These are phyloP conservation scores for Didymella pomorum DNA, from an alignment of 2,329 filamentous ascomycete genomes.

Conservation along the genomic window DNA sequence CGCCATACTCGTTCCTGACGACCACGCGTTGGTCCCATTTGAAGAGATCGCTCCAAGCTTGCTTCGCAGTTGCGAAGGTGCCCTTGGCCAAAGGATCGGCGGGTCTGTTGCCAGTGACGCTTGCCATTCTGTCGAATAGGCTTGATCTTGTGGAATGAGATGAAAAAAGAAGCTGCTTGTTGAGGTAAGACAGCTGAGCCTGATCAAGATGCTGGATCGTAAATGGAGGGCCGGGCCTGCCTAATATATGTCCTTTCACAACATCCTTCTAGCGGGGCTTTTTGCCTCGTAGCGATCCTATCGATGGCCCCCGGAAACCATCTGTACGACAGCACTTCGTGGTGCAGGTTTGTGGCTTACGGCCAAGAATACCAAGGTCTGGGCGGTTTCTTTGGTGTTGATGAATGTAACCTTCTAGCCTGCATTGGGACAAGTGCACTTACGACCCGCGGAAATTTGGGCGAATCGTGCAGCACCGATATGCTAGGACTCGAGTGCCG, in stretches of 20 bases:
- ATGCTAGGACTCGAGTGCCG: conserved; percentile 20
- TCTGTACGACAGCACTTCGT: conserved; percentile 31
- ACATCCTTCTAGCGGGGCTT: conserved; percentile 18
- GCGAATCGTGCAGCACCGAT: conserved; percentile 25
- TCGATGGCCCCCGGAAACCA: conserved; percentile 28
- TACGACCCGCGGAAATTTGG: conserved; percentile 34
- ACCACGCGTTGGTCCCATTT: conserved; percentile 77
- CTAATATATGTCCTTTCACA: conserved; percentile 32
- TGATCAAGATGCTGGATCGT: conserved; percentile 25
- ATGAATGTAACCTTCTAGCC: conserved; percentile 35
- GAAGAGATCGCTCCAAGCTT: conserved; percentile 71
- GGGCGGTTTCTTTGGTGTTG: conserved; percentile 33
- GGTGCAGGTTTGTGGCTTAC: conserved; percentile 28
- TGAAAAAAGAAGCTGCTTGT: conserved; percentile 15
- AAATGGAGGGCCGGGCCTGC: conserved; percentile 17
- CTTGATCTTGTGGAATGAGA: conserved; percentile 15
- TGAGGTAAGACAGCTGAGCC: conserved; percentile 26
- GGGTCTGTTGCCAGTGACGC: conserved; percentile 53
- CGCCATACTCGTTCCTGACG: conserved; percentile 69
- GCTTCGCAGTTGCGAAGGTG: conserved; percentile 69
- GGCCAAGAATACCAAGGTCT: conserved; percentile 47
- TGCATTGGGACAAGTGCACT: conserved; percentile 35
- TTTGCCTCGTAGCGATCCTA: conserved; percentile 26
- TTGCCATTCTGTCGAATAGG: conserved; percentile 36
- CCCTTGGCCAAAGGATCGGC: conserved; percentile 75